Conservation (phyloP, 2,329 filamentous ascomycete genomes). For the Hymenoscyphus fructigenus region DNA sequence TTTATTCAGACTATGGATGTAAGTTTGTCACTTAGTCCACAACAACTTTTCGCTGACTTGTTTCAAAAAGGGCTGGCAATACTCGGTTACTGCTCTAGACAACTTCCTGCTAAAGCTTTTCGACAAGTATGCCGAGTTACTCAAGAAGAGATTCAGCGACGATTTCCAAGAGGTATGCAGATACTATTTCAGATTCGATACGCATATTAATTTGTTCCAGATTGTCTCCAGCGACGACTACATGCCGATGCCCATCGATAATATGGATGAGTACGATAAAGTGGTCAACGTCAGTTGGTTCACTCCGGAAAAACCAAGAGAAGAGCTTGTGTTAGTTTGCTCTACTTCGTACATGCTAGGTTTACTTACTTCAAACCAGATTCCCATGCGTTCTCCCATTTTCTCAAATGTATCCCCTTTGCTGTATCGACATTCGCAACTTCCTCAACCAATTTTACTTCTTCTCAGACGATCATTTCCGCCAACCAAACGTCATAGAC, state of each 20-base stretch:
- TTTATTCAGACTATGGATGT: conserved; percentile 99
- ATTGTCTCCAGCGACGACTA: conserved; percentile 93
- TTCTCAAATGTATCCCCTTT: conserved; percentile 97
- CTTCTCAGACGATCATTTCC: conserved; percentile 94
- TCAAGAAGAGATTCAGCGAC: conserved; percentile 89
- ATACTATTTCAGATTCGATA: neutral
- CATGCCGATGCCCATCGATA: conserved; percentile 98
- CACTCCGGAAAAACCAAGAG: conserved; percentile 72
- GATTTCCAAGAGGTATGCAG: conserved; percentile 81
- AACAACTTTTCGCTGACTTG: neutral
- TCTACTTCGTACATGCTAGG: conserved; percentile 4
- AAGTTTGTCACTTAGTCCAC: conserved; percentile 31
- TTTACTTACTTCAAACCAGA: conserved; percentile 42
- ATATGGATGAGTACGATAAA: conserved; percentile 87
- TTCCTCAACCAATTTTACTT: conserved; percentile 98
- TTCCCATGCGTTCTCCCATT: conserved; percentile 97
- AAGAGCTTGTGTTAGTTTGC: conserved; percentile 67
- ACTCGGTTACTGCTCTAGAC: conserved; percentile 79
- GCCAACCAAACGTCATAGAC: conserved; percentile 85
- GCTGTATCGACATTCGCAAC: conserved; percentile 96
- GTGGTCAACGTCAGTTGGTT: conserved; percentile 98
- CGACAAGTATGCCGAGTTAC: conserved; percentile 86
- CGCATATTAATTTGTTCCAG: conserved; percentile 38
- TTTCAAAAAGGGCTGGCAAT: conserved; percentile 72
- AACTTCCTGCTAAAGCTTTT: conserved; percentile 85